Evolutionary conservation across 108 stramenopile species (phyloP).

Genomic region (Cyclotella baltica): DNA sequence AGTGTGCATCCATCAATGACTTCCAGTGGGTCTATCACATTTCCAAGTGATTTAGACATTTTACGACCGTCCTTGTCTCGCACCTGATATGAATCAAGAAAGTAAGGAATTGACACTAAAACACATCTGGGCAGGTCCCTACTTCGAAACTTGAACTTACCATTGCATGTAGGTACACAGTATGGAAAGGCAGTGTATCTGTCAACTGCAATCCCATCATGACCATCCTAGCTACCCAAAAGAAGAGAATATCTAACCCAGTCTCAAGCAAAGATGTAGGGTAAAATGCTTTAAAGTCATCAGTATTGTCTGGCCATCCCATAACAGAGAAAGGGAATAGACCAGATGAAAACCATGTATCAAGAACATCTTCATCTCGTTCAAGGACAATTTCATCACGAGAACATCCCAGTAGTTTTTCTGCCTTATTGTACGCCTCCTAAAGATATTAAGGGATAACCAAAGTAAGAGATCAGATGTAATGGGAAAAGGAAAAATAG

Average conservation of each 20-base stretch:
- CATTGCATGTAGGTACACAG: conserved; percentile 99
- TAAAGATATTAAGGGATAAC: conserved; percentile 1
- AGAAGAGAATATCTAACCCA: conserved; percentile 99
- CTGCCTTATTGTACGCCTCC: conserved; percentile 88
- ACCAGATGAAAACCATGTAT: conserved; percentile 99
- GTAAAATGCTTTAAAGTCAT: conserved; percentile 97
- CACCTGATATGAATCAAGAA: conserved; percentile 38
- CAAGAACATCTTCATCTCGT: conserved; percentile 98
- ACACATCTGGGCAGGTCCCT: background rate
- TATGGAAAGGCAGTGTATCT: conserved; percentile 94
- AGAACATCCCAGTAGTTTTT: conserved; percentile 78
- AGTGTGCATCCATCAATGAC: conserved; percentile 96
- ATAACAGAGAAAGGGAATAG: conserved; percentile 99
- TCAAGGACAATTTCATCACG: conserved; percentile 84
- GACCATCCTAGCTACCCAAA: conserved; percentile 99
- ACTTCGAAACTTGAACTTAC: conserved; percentile 41
- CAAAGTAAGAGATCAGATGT: background rate
- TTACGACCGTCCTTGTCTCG: conserved; percentile 99
- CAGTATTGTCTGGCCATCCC: conserved; percentile 97
- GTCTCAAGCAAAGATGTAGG: conserved; percentile 99
- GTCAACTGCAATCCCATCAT: conserved; percentile 99
- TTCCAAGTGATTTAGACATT: conserved; percentile 99
- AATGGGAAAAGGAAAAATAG: background rate
- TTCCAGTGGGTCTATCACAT: conserved; percentile 99
- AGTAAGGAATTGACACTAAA: background rate